Conservation (phyloP, 179 eudicot species). For the Actinidia polygama region DNA sequence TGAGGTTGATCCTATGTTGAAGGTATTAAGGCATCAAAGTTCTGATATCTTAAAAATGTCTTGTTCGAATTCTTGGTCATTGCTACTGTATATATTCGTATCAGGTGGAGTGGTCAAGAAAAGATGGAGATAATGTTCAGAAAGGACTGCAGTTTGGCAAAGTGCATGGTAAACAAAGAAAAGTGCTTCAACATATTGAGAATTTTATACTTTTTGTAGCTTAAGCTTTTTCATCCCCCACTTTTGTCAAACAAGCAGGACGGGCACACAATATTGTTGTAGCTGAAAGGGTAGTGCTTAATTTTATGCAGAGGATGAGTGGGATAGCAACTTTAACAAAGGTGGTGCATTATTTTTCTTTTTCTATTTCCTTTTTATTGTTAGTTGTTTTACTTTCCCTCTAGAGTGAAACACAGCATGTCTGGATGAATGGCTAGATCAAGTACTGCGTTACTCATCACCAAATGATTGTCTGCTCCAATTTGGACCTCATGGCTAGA, state of each 20-base stretch:
- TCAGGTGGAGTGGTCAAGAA: conserved; percentile 86
- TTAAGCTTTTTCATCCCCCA: not conserved
- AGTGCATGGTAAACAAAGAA: conserved; percentile 67
- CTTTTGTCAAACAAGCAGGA: conserved; percentile 48
- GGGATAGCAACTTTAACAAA: conserved; percentile 96
- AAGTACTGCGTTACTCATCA: not conserved
- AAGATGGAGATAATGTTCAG: conserved; percentile 83
- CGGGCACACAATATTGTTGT: conserved; percentile 84
- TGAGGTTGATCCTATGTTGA: conserved; percentile 84
- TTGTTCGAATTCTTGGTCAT: conserved; percentile 16
- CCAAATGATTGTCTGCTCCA: not conserved
- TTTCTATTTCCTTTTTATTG: not conserved
- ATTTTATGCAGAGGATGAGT: conserved; percentile 99
- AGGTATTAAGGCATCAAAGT: conserved; percentile 50
- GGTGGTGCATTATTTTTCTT: conserved; percentile 40
- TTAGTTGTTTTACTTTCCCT: not conserved
- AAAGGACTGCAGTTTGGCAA: conserved; percentile 88
- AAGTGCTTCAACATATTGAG: not conserved
- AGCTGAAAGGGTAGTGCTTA: conserved; percentile 91
- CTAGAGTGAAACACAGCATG: not conserved
- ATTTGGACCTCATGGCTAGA: conserved; percentile 9
- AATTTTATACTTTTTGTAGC: not conserved
- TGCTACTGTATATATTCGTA: conserved; percentile 23
- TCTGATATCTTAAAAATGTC: not conserved
- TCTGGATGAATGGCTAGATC: not conserved